Evolutionary conservation across 805 yeast species (phyloP).

Genomic region (Danielia reshetovae): DNA sequence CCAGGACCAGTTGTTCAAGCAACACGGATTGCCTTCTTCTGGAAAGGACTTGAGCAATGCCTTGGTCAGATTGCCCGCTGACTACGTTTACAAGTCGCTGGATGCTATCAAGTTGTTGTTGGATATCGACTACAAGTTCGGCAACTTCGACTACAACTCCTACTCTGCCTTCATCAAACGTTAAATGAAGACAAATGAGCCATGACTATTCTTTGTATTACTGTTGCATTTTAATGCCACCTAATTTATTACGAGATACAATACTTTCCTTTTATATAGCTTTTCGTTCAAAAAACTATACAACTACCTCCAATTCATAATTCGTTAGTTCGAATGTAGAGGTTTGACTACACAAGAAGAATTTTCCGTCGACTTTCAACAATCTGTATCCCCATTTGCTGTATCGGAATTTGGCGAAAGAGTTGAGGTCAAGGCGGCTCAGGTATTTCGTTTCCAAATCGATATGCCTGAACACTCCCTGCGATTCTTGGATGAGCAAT

Average conservation of each 20-base stretch:
- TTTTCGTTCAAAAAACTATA: too few species aligned
- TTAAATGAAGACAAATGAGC: neutral
- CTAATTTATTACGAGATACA: neutral
- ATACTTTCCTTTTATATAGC: too few species aligned
- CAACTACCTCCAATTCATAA: too few species aligned
- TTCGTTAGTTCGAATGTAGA: too few species aligned
- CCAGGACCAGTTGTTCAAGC: slow-evolving; percentile 31
- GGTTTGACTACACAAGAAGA: too few species aligned
- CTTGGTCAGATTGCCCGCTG: slow-evolving; percentile 40
- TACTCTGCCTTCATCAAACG: slow-evolving; percentile 37
- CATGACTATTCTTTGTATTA: neutral
- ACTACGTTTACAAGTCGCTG: slow-evolving; percentile 53
- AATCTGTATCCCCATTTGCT: too few species aligned
- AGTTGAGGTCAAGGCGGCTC: too few species aligned
- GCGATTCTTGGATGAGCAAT: too few species aligned
- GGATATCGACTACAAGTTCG: slow-evolving; percentile 60
- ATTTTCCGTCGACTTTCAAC: slow-evolving; percentile 1
- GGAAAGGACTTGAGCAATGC: slow-evolving; percentile 29
- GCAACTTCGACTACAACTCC: slow-evolving; percentile 48
- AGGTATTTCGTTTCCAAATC: too few species aligned
- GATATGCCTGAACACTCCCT: too few species aligned
- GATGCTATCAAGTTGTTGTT: slow-evolving; percentile 59
- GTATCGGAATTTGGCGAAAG: too few species aligned
- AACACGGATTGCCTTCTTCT: slow-evolving; percentile 25
- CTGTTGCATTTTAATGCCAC: neutral